A percentile compares a stretch with the other conserved stretches of the same genome.
Evolutionary conservation across 306 rosid species (phyloP).

Genomic region (Prunus campanulata): DNA sequence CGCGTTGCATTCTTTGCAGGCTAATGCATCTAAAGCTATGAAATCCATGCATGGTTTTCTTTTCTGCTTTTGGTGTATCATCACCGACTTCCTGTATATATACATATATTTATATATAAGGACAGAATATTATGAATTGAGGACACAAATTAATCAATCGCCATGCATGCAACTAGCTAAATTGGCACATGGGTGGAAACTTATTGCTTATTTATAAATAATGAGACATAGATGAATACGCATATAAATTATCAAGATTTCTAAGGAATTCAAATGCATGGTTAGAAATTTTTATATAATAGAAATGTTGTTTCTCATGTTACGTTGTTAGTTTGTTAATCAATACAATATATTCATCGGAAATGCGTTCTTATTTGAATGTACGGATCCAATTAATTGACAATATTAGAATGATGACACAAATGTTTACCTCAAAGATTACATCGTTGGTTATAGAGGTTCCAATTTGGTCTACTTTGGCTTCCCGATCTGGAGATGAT

Average conservation of each 20-base stretch:
- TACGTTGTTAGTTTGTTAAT: background rate
- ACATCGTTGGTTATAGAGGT: background rate
- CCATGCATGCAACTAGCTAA: background rate
- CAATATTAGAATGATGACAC: background rate
- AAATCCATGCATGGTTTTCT: constrained; percentile 23
- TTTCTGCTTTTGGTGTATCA: background rate
- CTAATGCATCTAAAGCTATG: constrained; percentile 24
- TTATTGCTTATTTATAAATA: no score
- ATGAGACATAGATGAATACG: background rate
- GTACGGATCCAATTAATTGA: no score
- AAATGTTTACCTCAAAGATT: constrained; percentile 15
- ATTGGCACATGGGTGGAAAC: background rate
- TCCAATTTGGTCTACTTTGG: background rate
- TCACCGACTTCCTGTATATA: constrained; percentile 3
- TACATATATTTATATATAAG: no score
- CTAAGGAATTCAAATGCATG: background rate
- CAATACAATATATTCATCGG: no score
- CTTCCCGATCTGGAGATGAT: constrained; percentile 9
- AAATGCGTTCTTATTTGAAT: no score
- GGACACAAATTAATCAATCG: background rate
- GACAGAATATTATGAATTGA: no score
- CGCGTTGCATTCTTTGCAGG: background rate
- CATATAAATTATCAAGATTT: background rate
- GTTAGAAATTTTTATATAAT: background rate
- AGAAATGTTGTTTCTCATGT: background rate